Percentiles rank a stretch among this genome's conserved stretches.
phyloP scores from a whole-genome alignment of 1,139 yeast genomes.

The Arxiozyma heterogenica region DNA sequence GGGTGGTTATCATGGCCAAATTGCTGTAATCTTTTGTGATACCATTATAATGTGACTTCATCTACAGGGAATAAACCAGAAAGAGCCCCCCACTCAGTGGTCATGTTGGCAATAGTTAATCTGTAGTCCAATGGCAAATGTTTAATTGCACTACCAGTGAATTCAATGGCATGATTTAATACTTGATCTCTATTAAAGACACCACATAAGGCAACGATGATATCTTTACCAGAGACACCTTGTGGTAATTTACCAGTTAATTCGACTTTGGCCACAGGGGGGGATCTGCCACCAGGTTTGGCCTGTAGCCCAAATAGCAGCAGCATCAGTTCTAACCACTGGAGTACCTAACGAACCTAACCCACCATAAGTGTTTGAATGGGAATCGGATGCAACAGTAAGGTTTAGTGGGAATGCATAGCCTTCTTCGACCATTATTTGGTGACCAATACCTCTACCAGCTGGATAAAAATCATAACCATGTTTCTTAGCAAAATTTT shows the following conservation, averaged over 20 bases:
- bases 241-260: slow-evolving; percentile 69
- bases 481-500: slow-evolving; percentile 77
- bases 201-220: slow-evolving; percentile 93
- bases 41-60: slow-evolving; percentile 64
- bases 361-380: slow-evolving; percentile 97
- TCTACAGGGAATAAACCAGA: slow-evolving; percentile 96
- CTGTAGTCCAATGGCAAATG: slow-evolving; percentile 80
- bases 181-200: slow-evolving; percentile 93
- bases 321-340: slow-evolving; percentile 96
- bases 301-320: slow-evolving; percentile 98
- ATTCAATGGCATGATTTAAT: slow-evolving; percentile 93
- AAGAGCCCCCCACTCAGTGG: slow-evolving; percentile 99
- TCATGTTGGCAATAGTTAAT: slow-evolving; percentile 95
- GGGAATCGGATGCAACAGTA: slow-evolving; percentile 96
- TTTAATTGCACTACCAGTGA: slow-evolving; percentile 76
- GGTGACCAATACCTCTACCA: slow-evolving; percentile 98
- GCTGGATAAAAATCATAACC: slow-evolving; percentile 98
- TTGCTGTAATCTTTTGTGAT: slow-evolving; percentile 49
- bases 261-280: slow-evolving; percentile 89
- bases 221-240: slow-evolving; percentile 94
- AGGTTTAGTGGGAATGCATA: slow-evolving; percentile 91
- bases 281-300: slow-evolving; percentile 99
- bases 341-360: slow-evolving; percentile 94
- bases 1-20: slow-evolving; percentile 64
- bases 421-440: slow-evolving; percentile 97